Percentiles rank a stretch among this genome's conserved stretches.
Conservation (phyloP, 139 green algal genomes). For the Chlorella sorokiniana region DNA sequence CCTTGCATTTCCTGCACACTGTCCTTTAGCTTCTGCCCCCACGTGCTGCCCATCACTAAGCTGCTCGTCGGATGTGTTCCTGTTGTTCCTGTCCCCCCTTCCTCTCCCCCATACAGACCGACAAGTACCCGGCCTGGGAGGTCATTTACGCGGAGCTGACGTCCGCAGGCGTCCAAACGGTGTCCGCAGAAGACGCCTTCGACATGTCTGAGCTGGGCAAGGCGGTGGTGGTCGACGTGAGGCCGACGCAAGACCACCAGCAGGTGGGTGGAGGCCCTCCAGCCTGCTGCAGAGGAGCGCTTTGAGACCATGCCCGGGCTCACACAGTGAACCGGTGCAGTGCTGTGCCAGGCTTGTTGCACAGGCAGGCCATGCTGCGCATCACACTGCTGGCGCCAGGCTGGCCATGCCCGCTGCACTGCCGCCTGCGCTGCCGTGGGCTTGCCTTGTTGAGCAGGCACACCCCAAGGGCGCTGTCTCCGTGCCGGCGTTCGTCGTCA, state of each 20-base stretch:
- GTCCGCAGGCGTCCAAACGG: neutral
- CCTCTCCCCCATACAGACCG: neutral
- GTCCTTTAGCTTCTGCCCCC: too few relatives aligned
- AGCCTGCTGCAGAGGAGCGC: too few relatives aligned
- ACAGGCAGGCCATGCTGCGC: neutral
- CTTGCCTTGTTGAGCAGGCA: constrained; percentile 12
- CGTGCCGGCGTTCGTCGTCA: constrained; percentile 36
- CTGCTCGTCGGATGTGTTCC: too few relatives aligned
- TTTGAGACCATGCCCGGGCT: too few relatives aligned
- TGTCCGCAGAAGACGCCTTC: constrained; percentile 36
- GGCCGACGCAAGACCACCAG: constrained; percentile 24
- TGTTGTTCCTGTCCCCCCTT: neutral
- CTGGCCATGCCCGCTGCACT: too few relatives aligned
- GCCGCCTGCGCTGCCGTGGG: too few relatives aligned
- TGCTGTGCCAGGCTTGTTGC: neutral
- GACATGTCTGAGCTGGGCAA: constrained; percentile 35
- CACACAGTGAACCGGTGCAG: neutral
- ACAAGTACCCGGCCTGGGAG: constrained; percentile 34
- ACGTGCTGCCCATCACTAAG: neutral
- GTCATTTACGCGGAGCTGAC: constrained; percentile 14
- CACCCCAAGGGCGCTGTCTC: constrained; percentile 40
- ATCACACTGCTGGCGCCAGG: neutral
- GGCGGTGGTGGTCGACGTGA: constrained; percentile 54
- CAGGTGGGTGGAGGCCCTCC: neutral
- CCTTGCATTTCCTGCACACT: too few relatives aligned